phyloP scores from a whole-genome alignment of 2,329 filamentous ascomycete genomes.

The Venturia oleaginea region DNA sequence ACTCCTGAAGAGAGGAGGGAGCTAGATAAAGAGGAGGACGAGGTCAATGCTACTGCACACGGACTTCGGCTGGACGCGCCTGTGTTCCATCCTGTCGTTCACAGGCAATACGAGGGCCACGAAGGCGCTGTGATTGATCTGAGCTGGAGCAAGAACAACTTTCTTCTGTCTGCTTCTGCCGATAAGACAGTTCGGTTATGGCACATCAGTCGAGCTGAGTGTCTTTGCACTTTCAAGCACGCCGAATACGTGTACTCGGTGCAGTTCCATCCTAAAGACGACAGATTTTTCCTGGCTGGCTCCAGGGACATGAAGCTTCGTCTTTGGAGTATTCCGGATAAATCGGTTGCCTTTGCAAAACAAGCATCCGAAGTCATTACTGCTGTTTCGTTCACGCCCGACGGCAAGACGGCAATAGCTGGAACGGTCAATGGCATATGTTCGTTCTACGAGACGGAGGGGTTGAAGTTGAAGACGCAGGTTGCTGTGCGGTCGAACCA shows the following conservation, averaged over 20 bases:
- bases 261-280: constrained; percentile 86
- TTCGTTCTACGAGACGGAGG: constrained; percentile 87
- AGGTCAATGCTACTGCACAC: constrained; percentile 34
- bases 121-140: constrained; percentile 78
- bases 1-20: constrained; percentile 67
- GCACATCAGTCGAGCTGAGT: constrained; percentile 80
- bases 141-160: constrained; percentile 99
- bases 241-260: constrained; percentile 93
- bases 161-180: constrained; percentile 91
- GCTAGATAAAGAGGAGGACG: constrained; percentile 62
- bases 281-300: constrained; percentile 92
- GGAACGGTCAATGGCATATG: constrained; percentile 79
- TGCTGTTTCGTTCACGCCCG: constrained; percentile 85
- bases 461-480: constrained; percentile 72
- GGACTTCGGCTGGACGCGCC: constrained; percentile 67
- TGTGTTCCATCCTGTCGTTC: constrained; percentile 72
- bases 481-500: constrained; percentile 88
- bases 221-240: constrained; percentile 88
- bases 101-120: constrained; percentile 75
- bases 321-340: constrained; percentile 95
- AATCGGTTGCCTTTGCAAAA: constrained; percentile 74
- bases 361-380: constrained; percentile 82
- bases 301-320: constrained; percentile 81
- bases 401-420: constrained; percentile 82
- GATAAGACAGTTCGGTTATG: constrained; percentile 93